Conservation (phyloP, 495 filamentous ascomycete species). For the Bryoglossum gracile region DNA sequence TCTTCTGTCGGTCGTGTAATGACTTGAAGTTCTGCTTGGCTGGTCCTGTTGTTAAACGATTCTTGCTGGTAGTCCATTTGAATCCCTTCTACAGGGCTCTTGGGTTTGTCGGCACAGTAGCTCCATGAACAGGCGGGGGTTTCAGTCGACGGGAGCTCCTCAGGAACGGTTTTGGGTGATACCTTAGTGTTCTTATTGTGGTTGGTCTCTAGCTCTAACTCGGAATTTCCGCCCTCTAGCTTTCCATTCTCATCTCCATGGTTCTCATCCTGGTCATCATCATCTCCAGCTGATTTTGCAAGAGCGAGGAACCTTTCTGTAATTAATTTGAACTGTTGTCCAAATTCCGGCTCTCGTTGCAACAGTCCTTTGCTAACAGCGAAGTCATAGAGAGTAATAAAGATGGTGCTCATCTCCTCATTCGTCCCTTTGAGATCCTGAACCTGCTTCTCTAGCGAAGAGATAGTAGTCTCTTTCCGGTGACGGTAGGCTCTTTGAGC, state of each 20-base stretch:
- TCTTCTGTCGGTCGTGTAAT: conserved; percentile 23
- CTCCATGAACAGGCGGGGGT: conserved; percentile 10
- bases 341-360: conserved; percentile 43
- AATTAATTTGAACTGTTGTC: conserved; percentile 36
- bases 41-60: conserved; percentile 6
- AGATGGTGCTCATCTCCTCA: conserved; percentile 66
- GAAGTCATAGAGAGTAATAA: conserved; percentile 61
- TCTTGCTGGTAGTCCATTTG: conserved; percentile 5
- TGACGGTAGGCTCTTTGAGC: conserved; percentile 80
- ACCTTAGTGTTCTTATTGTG: conserved; percentile 1
- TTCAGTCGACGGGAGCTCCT: neutral
- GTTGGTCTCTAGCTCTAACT: neutral
- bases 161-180: conserved; percentile 5
- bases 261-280: conserved; percentile 26
- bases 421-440: conserved; percentile 56
- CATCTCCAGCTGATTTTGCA: conserved; percentile 33
- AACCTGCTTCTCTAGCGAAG: conserved; percentile 61
- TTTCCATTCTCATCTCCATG: conserved; percentile 5
- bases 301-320: conserved; percentile 39
- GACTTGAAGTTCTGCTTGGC: conserved; percentile 19
- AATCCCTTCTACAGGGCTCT: conserved; percentile 15
- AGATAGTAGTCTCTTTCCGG: conserved; percentile 75
- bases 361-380: conserved; percentile 42
- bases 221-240: conserved; percentile 1
- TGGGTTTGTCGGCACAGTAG: conserved; percentile 4